Evolutionary conservation across 2,329 filamentous ascomycete genomes (phyloP), one percentile per base, ranked within the genome.

Genomic region (Aspergillus awamori): DNA sequence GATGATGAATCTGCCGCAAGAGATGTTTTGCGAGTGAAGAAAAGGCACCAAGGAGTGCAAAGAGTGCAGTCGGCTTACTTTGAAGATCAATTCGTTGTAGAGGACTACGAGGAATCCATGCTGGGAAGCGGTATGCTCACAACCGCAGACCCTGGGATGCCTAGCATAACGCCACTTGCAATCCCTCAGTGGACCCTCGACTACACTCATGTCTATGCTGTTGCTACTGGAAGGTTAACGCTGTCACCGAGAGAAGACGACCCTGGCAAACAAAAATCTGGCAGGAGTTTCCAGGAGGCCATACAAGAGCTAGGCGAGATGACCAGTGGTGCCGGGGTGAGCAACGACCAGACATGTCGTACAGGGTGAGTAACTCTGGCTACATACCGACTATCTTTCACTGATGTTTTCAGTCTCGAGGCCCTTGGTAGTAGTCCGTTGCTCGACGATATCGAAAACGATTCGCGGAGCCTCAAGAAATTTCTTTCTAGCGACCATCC

Each of bases 391-490:
- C 7, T 8, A 26, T 36, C 8, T 3, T 8, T 30, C 8, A 20
- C 62, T 67, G 45, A 69, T 53, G n/a, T 26, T 17, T 30, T 36
- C 58, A 77, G 77, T 61, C 64, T 77, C 58, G 77, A 79, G 61
- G 54, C 74, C 10, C 63, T 71, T 47, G 64, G 61, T 22, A 61
- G 62, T 24, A 65, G 67, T 28, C 70, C 72, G 5, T 41, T 67
- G 22, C 48, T 77, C 38, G 70, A 75, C 33, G 75, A 77, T 58
- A 75, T 79, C 38, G 77, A 79, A 51, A 66, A 75, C 41, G 73
- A 70, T 48, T 67, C 73, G 13, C 65, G 68, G 22, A 70, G 72
- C 41, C 59, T 78, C 15, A 63, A 70, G 8, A 61, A 57, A 30
- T 68, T 78, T 36, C 49, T 72, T 17, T 68, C 68, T 24, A 52